Evolutionary conservation across 805 yeast species (phyloP).

Genomic region (Candida silvicultrix): DNA sequence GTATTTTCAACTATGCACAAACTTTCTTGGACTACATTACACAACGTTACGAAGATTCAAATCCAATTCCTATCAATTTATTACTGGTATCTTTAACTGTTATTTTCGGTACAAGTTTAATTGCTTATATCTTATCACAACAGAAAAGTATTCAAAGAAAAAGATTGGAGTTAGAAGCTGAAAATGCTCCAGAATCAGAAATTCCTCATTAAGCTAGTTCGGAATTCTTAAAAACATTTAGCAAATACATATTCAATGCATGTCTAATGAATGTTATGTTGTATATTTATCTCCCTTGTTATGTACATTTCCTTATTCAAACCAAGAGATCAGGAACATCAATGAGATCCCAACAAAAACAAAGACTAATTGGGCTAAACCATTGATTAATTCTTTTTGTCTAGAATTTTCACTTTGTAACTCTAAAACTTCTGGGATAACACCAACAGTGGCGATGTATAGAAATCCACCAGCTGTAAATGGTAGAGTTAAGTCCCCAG

Average conservation of each 20-base stretch:
- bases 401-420: constrained; percentile 29
- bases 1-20: constrained; percentile 71
- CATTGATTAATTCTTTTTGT: constrained; percentile 31
- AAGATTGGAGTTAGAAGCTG: constrained; percentile 57
- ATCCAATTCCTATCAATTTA: constrained; percentile 76
- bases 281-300: neutral
- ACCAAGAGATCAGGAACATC: constrained; percentile 40
- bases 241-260: neutral
- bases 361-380: constrained; percentile 40
- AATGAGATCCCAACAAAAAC: constrained; percentile 48
- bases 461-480: constrained; percentile 74
- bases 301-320: constrained; percentile 8
- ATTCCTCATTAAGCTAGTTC: constrained; percentile 26
- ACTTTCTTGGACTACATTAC: constrained; percentile 64
- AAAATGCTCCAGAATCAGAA: constrained; percentile 42
- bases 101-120: constrained; percentile 25
- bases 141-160: constrained; percentile 38
- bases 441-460: constrained; percentile 67
- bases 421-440: constrained; percentile 66
- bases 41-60: constrained; percentile 57
- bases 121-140: constrained; percentile 27
- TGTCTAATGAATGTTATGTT: neutral
- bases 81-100: constrained; percentile 48
- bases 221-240: no score
- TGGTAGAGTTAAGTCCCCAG: constrained; percentile 53